Base-by-base conservation (phyloP, 345 rosid genomes). In the Citrus maxima region DNA sequence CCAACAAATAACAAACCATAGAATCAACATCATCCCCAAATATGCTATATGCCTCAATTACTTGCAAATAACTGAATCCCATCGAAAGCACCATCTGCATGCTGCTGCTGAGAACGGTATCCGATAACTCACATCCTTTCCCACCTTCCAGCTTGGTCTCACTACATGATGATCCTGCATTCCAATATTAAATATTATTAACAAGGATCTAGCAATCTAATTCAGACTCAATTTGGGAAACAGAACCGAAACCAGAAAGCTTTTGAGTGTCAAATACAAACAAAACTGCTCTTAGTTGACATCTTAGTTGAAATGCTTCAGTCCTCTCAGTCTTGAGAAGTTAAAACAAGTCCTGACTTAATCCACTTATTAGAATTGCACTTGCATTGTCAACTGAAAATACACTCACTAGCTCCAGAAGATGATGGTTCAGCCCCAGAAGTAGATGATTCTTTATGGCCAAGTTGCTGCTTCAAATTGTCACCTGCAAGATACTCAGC, bases 21-120 rank as follows among this genome's bases (percentile, higher is more conserved):
- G 99, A 97, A 73, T 97, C 97, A 18, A 94, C 96, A 25, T 97
- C 98, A 14, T 97, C 99, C 37, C 98, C 99, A 10, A 94, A 97
- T 78, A 97, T 92, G 87, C 95, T 92, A 84, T 92, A 91, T 4
- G 99, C 99, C 86, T 94, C 96, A 2, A 89, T 84, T 42, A 80
- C 97, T 86, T 97, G 98, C 76, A 88, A 78, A 78, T 97, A 94
- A 85, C 92, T 91, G 86, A 97, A 97, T 76, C 98, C 99, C 99
- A 97, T 94, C 3, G 98, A 92, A 83, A 97, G 77, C 64, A 97
- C 86, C 79, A 92, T 83, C 85, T 88, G 93, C 72, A 93, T 81
- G 63, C 98, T 83, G 28, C 92, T 88, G 89, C 96, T 94, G 6
- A 93, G 87, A 7, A 78, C 91, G 0, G 42, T 81, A 46, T 85